phyloP scores from a whole-genome alignment of 2,329 filamentous ascomycete species.

The Pyricularia grisea region DNA sequence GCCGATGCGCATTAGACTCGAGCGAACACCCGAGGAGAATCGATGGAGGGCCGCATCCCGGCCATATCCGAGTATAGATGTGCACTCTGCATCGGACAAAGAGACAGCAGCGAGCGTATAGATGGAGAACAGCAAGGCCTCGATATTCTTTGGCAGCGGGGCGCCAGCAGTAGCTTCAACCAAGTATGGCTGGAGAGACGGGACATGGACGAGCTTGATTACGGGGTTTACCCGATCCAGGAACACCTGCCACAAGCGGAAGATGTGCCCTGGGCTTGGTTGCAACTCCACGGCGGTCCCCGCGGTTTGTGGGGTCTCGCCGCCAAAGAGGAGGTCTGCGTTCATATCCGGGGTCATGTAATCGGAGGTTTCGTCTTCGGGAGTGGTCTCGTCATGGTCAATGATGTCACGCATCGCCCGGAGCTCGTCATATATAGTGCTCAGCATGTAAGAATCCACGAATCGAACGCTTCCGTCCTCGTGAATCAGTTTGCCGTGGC shows the following conservation, averaged over 20 bases:
- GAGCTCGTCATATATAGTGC: constrained; percentile 47
- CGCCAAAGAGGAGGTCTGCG: constrained; percentile 38
- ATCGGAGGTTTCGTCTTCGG: constrained; percentile 28
- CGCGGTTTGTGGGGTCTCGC: constrained; percentile 24
- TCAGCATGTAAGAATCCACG: constrained; percentile 46
- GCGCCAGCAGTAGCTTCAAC: constrained; percentile 52
- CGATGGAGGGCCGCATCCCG: constrained; percentile 39
- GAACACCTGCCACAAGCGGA: constrained; percentile 66
- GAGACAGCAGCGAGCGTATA: constrained; percentile 52
- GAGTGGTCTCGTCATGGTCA: constrained; percentile 39
- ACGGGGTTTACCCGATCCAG: constrained; percentile 67
- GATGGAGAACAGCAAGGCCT: constrained; percentile 56
- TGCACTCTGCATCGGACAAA: constrained; percentile 45
- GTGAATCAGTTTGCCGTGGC: constrained; percentile 42
- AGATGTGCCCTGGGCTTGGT: constrained; percentile 56
- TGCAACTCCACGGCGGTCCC: constrained; percentile 39
- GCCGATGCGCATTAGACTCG: constrained; percentile 38
- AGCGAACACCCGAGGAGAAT: constrained; percentile 41
- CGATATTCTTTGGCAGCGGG: constrained; percentile 42
- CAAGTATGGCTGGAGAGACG: constrained; percentile 56
- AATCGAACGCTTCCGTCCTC: constrained; percentile 47
- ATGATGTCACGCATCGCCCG: constrained; percentile 50
- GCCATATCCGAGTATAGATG: constrained; percentile 38
- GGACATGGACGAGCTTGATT: constrained; percentile 63
- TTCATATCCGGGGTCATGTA: constrained; percentile 39